Base-by-base conservation (phyloP, 176 grass and related monocot genomes). In the Hyparrhenia diplandra region DNA sequence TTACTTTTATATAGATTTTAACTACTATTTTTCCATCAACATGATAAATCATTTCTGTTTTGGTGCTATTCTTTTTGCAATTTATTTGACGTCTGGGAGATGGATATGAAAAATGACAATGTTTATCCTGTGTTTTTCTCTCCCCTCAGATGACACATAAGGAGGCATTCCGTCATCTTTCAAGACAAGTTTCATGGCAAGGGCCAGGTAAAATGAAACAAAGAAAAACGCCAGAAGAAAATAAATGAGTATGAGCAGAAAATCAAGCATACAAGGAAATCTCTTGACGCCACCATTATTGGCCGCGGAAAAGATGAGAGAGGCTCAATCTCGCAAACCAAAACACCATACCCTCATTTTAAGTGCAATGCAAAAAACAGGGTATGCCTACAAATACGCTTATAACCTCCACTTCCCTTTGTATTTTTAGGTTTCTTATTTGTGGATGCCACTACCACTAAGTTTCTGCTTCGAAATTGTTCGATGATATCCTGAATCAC, bases 101-200 rank as follows among this genome's bases (percentile, higher is more conserved):
- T 67, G 52, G 9, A 55, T 74, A 36, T 25, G 14, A 31, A 84
- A 51, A 63, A 76, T 64, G 13, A 57, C 51, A 21, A 73, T 76
- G 42, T 14, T 87, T 62, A 62, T 67, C 30, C 47, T 86, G 42
- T 39, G 4, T n/a, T 73, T 2, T 24, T 58, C 75, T 60, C 17
- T n/a, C 46, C 61, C 21, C 66, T 35, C 76, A 98, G 90, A 95
- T 93, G 92, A 95, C 92, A 69, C 90, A 87, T 17, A 99, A 88
- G 88, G 92, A 99, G 77, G 95, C 95, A 67, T 98, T 95, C 78
- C 74, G 92, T 40, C 80, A 85, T 80, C 84, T 95, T 77, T 95
- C 95, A n/a, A n/a, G 10, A 95, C 82, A 94, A 94, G 84, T 98
- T 98, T 40, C 95, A 95, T 86, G 95, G 92, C 58, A 98, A 98